Evolutionary conservation across 371 early-diverging fungal genomes (phyloP).

Genomic region (Apophysomyces elegans): DNA sequence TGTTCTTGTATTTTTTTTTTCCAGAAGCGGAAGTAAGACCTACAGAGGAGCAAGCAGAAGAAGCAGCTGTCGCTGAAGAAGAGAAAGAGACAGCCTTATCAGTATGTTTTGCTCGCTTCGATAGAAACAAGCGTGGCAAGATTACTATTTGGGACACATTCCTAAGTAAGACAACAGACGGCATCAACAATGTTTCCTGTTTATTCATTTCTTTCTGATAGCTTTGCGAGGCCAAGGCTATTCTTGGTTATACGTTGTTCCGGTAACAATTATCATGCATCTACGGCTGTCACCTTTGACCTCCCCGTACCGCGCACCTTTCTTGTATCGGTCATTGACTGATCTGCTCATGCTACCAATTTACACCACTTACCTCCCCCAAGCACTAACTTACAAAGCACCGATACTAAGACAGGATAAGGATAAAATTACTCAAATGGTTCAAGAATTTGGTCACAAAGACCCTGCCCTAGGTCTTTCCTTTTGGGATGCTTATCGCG

Average conservation of each 20-base stretch:
- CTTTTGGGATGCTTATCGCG: constrained; percentile 46
- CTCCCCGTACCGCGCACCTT: constrained; percentile 49
- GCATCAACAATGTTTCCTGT: neutral
- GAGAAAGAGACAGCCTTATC: constrained; percentile 13
- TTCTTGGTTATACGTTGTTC: constrained; percentile 40
- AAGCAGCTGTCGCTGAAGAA: constrained; percentile 10
- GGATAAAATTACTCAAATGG: constrained; percentile 20
- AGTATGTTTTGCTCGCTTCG: constrained; percentile 30
- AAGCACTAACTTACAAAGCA: constrained; percentile 27
- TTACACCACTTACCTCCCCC: constrained; percentile 33
- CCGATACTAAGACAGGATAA: constrained; percentile 30
- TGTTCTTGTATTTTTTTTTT: no score
- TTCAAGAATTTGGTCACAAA: constrained; percentile 27
- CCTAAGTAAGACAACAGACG: constrained; percentile 21
- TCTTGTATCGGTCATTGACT: constrained; percentile 40
- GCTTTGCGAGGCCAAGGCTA: constrained; percentile 47
- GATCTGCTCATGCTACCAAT: constrained; percentile 47
- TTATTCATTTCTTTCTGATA: constrained; percentile 1
- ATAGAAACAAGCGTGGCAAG: constrained; percentile 28
- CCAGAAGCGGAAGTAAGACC: constrained; percentile 11
- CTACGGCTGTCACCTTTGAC: constrained; percentile 45
- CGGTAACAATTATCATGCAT: constrained; percentile 44
- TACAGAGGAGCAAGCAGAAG: constrained; percentile 19
- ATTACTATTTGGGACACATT: constrained; percentile 44
- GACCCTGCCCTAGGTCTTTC: constrained; percentile 26